phyloP scores from a whole-genome alignment of 2,329 filamentous ascomycete species.

The Fusarium oxysporum region DNA sequence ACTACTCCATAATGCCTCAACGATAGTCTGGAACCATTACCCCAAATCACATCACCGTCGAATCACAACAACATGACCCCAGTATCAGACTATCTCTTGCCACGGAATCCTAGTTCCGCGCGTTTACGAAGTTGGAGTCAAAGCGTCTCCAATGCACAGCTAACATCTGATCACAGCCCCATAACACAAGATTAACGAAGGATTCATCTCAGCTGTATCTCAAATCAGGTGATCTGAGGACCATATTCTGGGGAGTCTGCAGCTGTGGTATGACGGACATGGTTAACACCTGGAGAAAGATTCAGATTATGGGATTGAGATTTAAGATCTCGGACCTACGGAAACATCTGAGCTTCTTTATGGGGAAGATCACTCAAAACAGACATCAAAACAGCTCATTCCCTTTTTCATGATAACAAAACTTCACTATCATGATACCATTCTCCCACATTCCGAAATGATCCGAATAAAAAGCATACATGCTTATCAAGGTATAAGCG shows the following conservation, averaged over 20 bases:
- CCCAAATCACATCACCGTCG: not conserved
- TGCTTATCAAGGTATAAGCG: not conserved
- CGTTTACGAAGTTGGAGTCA: not conserved
- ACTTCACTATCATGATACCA: not conserved
- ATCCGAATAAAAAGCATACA: constrained; percentile 5
- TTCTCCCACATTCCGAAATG: constrained; percentile 20
- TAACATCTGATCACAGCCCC: constrained; percentile 3
- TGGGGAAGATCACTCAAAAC: not conserved
- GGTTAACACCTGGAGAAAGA: not conserved
- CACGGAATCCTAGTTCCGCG: not conserved
- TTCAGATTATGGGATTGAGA: not conserved
- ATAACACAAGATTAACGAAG: constrained; percentile 32
- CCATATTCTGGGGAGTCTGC: not conserved
- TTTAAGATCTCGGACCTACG: not conserved
- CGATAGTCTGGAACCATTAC: not conserved
- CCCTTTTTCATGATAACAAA: not conserved
- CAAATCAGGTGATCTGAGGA: constrained; percentile 11
- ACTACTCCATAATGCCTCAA: not conserved
- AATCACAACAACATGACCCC: not conserved
- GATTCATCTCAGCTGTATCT: constrained; percentile 17
- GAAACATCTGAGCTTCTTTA: not conserved
- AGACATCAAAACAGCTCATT: not conserved
- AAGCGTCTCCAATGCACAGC: not conserved
- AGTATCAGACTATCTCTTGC: not conserved
- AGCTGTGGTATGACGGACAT: constrained; percentile 20